Evolutionary conservation across 495 filamentous ascomycete genomes (phyloP).

Genomic region (Xylaria venustula): DNA sequence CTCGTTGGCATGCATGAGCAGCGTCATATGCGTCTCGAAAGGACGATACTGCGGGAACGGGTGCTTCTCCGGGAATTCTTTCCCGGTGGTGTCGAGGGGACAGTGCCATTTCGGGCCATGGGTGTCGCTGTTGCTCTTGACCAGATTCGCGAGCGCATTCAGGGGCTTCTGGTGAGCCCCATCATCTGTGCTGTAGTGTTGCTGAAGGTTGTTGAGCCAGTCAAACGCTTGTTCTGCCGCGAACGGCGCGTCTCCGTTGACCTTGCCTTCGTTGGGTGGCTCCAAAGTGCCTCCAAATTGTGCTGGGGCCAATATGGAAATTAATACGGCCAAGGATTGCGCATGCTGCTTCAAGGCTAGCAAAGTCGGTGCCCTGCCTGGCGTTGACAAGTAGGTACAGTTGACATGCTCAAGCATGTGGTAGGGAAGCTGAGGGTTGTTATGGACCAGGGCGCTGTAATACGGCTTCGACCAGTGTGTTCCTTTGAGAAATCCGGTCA

Average conservation of each 20-base stretch:
- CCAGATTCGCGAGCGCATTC: constrained; percentile 44
- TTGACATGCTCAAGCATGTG: constrained; percentile 42
- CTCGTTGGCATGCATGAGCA: constrained; percentile 53
- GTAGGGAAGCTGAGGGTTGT: constrained; percentile 22
- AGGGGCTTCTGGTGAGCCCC: constrained; percentile 43
- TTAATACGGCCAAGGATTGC: constrained; percentile 50
- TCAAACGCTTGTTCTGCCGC: constrained; percentile 44
- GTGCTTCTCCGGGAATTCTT: constrained; percentile 15
- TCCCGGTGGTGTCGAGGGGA: constrained; percentile 25
- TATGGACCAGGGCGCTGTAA: constrained; percentile 27
- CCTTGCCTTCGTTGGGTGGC: background rate
- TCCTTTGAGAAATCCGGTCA: constrained; percentile 24
- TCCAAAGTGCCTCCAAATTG: constrained; percentile 7
- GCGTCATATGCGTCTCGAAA: constrained; percentile 45
- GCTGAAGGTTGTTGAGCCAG: constrained; percentile 45
- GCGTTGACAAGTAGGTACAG: constrained; percentile 52
- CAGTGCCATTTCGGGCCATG: constrained; percentile 42
- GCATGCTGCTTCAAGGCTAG: constrained; percentile 55
- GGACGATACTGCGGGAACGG: constrained; percentile 26
- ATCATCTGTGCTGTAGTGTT: constrained; percentile 46
- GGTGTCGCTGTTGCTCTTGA: constrained; percentile 37
- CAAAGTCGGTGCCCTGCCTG: constrained; percentile 45
- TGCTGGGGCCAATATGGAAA: constrained; percentile 41
- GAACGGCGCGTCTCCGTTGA: constrained; percentile 8
- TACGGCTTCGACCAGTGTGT: constrained; percentile 32